A percentile compares a stretch with the other conserved stretches of the same genome.
Evolutionary conservation across 2,329 filamentous ascomycete species (phyloP).

Genomic region (Cryphonectria radicalis): DNA sequence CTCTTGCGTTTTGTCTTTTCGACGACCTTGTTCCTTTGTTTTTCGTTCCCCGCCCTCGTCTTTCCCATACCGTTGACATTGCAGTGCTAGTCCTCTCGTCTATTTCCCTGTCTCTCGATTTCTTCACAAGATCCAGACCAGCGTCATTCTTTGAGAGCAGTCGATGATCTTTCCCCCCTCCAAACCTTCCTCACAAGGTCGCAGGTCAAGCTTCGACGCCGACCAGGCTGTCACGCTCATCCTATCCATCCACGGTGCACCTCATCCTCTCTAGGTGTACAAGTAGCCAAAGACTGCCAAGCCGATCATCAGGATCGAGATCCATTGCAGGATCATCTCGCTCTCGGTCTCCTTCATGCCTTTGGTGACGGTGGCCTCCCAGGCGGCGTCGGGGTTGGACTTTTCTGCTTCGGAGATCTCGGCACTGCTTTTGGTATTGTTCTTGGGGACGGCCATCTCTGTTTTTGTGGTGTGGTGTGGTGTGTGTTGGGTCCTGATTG

Average conservation of each 20-base stretch:
- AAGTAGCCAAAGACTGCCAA: conserved; percentile 20
- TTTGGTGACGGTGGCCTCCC: conserved; percentile 28
- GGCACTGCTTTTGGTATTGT: conserved; percentile 16
- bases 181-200: background rate
- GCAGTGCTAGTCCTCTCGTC: background rate
- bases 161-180: background rate
- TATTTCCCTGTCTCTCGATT: background rate
- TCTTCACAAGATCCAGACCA: background rate
- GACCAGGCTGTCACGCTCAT: background rate
- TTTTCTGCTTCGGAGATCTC: conserved; percentile 27
- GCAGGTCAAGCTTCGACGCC: background rate
- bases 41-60: background rate
- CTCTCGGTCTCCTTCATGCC: conserved; percentile 29
- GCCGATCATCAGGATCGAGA: conserved; percentile 26
- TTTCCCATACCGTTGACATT: background rate
- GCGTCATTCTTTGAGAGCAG: background rate
- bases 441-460: conserved; percentile 6
- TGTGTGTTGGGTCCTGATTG: background rate
- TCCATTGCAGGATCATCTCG: conserved; percentile 28
- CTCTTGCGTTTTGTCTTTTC: too few species aligned
- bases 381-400: conserved; percentile 18
- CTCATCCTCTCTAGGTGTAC: conserved; percentile 11
- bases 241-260: background rate
- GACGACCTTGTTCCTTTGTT: too few species aligned
- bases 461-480: background rate